phyloP scores from a whole-genome alignment of 768 basidiomycete genomes.

The Lactarius akahatsu region DNA sequence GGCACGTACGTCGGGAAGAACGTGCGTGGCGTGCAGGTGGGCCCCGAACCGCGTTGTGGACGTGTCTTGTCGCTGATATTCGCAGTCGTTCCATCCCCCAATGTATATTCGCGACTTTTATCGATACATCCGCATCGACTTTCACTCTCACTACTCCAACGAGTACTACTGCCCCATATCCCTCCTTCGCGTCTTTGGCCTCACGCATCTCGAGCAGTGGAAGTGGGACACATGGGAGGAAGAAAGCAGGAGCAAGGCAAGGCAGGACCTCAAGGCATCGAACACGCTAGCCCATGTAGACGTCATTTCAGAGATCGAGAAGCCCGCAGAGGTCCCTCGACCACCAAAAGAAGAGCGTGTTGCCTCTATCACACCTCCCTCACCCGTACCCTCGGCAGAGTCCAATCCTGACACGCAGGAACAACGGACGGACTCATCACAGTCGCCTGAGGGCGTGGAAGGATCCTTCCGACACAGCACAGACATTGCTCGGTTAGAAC shows the following conservation, averaged over 20 bases:
- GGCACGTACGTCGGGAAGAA: slow-evolving; percentile 91
- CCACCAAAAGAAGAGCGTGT: background rate
- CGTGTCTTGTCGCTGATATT: slow-evolving; percentile 1
- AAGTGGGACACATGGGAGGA: slow-evolving; percentile 86
- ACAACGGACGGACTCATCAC: background rate
- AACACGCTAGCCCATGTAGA: slow-evolving; percentile 32
- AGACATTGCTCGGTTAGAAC: slow-evolving; percentile 12
- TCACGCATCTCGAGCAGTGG: slow-evolving; percentile 95
- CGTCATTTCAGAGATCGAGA: slow-evolving; percentile 27
- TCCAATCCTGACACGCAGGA: background rate
- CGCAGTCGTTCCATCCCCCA: slow-evolving; percentile 75
- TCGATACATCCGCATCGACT: slow-evolving; percentile 91
- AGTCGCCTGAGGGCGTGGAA: background rate
- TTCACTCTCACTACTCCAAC: slow-evolving; percentile 87
- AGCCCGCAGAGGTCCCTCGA: slow-evolving; percentile 23
- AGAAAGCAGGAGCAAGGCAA: slow-evolving; percentile 60
- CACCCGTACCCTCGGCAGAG: background rate
- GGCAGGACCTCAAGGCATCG: slow-evolving; percentile 38
- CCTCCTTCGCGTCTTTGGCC: slow-evolving; percentile 88
- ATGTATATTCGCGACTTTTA: slow-evolving; percentile 80
- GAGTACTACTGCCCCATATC: slow-evolving; percentile 97
- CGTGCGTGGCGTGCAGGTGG: slow-evolving; percentile 84
- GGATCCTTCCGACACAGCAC: slow-evolving; percentile 23
- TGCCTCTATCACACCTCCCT: background rate
- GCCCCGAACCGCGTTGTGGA: slow-evolving; percentile 31